Evolutionary conservation across 2,329 filamentous ascomycete species (phyloP), one percentile per base, ranked within the genome.

Genomic region (Rhinocladiella similis): DNA sequence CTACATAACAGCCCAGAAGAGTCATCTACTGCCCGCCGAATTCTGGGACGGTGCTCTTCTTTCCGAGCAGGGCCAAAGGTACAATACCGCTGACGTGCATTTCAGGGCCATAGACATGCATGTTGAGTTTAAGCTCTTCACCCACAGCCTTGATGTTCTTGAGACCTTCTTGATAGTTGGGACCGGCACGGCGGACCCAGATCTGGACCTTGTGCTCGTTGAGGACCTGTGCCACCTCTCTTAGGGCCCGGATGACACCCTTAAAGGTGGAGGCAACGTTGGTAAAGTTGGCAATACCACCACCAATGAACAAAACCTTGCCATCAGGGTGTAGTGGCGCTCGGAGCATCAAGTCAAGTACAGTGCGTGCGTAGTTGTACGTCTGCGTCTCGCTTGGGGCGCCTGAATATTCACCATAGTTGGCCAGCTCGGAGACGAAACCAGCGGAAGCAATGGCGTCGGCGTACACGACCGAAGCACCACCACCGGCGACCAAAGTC

Each of bases 261-360:
- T 99, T 99, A 89, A 99, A 99, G 64, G 94, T 99, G 69, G 89
- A 94, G 60, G 94, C 94, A 53, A 99, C 94, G 80, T 97, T 99
- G 83, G 94, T 99, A 83, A 99, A 99, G 88, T 99, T 99, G 83
- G 94, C 94, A 84, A 99, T 99, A 84, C 94, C 94, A 81, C 94
- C 94, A 77, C 94, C 94, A 67, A 99, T 97, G 85, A 99, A 99
- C 65, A 99, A 88, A 52, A 99, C 91, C 85, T 97, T 99, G 82
- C 94, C 94, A 71, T 97, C 88, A 60, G 90, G 84, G 76, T 85
- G 82, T 72, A 85, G 76, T 57, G 94, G 93, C 54, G 93, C 88
- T 67, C 94, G 90, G 68, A 99, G 89, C 90, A 99, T 96, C 64
- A 99, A 86, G 75, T 99, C 94, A 63, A 99, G 83, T 63, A 99